Conservation (phyloP, 1,139 yeast genomes). For the Candida anutae region DNA sequence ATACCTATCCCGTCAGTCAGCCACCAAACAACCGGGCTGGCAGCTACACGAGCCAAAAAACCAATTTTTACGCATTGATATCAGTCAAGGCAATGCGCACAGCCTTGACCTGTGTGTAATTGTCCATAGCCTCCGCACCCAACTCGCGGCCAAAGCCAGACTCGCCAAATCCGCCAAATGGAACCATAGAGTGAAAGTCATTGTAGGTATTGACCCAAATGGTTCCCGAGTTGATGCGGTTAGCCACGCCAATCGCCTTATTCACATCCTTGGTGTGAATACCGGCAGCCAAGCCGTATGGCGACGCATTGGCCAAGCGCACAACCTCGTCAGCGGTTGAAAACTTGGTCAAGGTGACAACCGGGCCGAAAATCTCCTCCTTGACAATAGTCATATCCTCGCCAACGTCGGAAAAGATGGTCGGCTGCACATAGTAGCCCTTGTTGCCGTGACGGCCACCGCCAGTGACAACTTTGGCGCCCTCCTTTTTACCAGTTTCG, state of each 20-base stretch:
- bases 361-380: conserved; percentile 89
- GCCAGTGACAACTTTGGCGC: conserved; percentile 70
- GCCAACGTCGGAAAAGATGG: conserved; percentile 64
- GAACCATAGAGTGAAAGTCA: conserved; percentile 73
- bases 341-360: conserved; percentile 68
- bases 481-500: conserved; percentile 65
- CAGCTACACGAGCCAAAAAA: too few species aligned
- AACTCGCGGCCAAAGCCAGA: conserved; percentile 92
- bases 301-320: conserved; percentile 61
- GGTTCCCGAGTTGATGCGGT: conserved; percentile 70
- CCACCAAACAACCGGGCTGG: too few species aligned
- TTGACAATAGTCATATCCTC: conserved; percentile 61
- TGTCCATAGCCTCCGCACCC: conserved; percentile 78
- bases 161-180: conserved; percentile 82
- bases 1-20: too few species aligned
- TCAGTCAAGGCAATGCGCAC: too few species aligned
- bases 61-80: too few species aligned
- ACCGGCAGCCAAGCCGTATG: conserved; percentile 83
- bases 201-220: conserved; percentile 83
- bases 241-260: conserved; percentile 46
- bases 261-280: conserved; percentile 56
- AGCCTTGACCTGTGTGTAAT: conserved; percentile 77
- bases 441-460: conserved; percentile 61
- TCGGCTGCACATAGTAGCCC: conserved; percentile 77
- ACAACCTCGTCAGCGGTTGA: conserved; percentile 65